Percentiles rank a stretch among this genome's conserved stretches.
Conservation (phyloP, 2,329 filamentous ascomycete species). For the Dothiorella sarmentorum region DNA sequence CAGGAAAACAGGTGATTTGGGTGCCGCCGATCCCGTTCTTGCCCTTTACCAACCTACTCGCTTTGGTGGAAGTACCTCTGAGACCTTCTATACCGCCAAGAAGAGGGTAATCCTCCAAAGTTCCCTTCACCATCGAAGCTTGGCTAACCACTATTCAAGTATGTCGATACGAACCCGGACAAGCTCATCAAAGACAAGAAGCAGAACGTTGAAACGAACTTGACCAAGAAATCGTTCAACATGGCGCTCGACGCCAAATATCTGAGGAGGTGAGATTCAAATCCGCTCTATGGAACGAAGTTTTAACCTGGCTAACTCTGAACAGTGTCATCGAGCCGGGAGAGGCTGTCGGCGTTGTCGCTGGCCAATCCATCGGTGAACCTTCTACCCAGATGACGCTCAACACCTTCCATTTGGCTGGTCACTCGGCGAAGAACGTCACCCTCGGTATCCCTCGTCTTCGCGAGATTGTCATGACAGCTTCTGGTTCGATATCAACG, state of each 20-base stretch:
- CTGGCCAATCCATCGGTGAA: slow-evolving; percentile 93
- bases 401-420: slow-evolving; percentile 99
- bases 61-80: slow-evolving; percentile 83
- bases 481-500: slow-evolving; percentile 82
- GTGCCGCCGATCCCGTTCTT: slow-evolving; percentile 71
- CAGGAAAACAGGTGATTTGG: slow-evolving; percentile 66
- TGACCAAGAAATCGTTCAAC: slow-evolving; percentile 70
- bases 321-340: slow-evolving; percentile 90
- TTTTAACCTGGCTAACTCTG: too few species aligned
- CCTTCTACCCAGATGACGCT: slow-evolving; percentile 99
- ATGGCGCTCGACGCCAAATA: slow-evolving; percentile 89
- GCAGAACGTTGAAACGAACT: slow-evolving; percentile 44
- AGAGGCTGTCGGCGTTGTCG: slow-evolving; percentile 94
- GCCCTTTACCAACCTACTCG: slow-evolving; percentile 71
- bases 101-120: too few species aligned
- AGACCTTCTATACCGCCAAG: slow-evolving; percentile 73
- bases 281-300: too few species aligned
- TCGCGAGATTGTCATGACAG: slow-evolving; percentile 97
- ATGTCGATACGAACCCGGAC: slow-evolving; percentile 72
- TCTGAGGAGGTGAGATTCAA: too few species aligned
- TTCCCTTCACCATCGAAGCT: too few species aligned
- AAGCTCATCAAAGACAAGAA: slow-evolving; percentile 60
- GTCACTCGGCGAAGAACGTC: slow-evolving; percentile 97
- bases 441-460: slow-evolving; percentile 96
- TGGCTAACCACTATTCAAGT: too few species aligned